Evolutionary conservation across 768 basidiomycete species (phyloP), one percentile per base, ranked within the genome.

Genomic region (Zangia roseola): DNA sequence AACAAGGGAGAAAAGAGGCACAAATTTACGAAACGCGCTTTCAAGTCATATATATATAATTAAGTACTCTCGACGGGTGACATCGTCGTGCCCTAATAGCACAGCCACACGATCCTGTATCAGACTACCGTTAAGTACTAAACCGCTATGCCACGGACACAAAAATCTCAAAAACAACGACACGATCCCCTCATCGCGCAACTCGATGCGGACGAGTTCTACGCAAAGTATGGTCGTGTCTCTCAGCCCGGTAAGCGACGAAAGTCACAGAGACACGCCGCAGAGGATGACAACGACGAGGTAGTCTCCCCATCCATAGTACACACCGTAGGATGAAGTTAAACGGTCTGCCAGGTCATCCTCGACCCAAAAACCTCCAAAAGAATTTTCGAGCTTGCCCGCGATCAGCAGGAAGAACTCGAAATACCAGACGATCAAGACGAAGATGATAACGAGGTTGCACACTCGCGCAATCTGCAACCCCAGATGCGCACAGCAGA

Each of bases 321-420:
- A 21, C 26, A 16, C 23, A 43, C 36, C 31, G 31, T 17, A 8
- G 28, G 45, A 37, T 37, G 28, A 45, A 8, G 52, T 33, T 54
- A 34, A 47, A 45, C 47, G 30, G 23, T 12, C 12, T 31, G 3
- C 17, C 41, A 94, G 91, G 75, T 72, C 37, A 81, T 83, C 17
- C 66, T 94, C 52, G 90, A 93, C 63, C 78, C 86, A 3, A 91
- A 87, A 69, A 87, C 85, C 6, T 95, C 93, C 0, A 76, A 78
- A 50, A 85, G 83, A 58, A 97, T 99, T 41, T 87, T 99, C 56
- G 88, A 94, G 65, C 81, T 99, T 47, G 95, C 95, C 14, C 79
- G 81, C 62, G 86, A 90, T 58, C 95, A 99, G 69, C 94, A 97
- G 69, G 86, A 92, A 64, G 94, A 97, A 63, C 69, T 94, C 4